Base-by-base conservation (phyloP, 345 rosid genomes). In the Toxicodendron radicans region DNA sequence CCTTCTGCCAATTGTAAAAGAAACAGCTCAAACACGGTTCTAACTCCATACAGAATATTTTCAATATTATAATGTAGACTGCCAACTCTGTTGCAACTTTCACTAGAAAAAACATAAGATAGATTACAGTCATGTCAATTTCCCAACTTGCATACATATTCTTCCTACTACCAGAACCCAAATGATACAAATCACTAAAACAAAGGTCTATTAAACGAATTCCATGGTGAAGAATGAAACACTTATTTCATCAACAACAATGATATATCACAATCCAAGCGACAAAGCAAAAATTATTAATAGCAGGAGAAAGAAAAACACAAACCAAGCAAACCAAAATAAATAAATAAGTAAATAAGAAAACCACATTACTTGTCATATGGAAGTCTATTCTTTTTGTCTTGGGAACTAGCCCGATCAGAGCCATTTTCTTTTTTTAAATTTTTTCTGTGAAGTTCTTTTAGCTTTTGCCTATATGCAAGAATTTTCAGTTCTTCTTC, bases 401-500 rank as follows among this genome's bases (percentile, higher is more conserved):
- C 86, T 59, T 75, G 86, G 60, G 86, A 78, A 72, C 69, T 77
- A 18, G 74, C 64, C 21, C 23, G 81, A 73, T 78, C 74, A 24
- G 87, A 62, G 53, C 79, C 79, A 48, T 38, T 77, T 72, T 83
- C 92, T 78, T 77, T 88, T 54, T 87, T 85, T 79, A 74, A 70
- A 27, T 80, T 83, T 80, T 82, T 85, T 74, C 94, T 84, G 30
- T 86, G 80, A 14, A 79, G 74, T 59, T 91, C 97, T 76, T 96
- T 96, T 58, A 89, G 62, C 74, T 78, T 79, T 73, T 85, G 86
- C 56, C 99, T 90, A 35, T 86, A 79, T 51, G 79, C 91, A 65
- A 96, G 96, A 80, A 87, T 93, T 63, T 88, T 79, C 46, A 78
- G 0, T 69, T 83, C 87, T 76, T 87, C 89, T 56, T 82, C 79